Base-by-base conservation (phyloP, 768 basidiomycete species). In the Leccinum arenicola region DNA sequence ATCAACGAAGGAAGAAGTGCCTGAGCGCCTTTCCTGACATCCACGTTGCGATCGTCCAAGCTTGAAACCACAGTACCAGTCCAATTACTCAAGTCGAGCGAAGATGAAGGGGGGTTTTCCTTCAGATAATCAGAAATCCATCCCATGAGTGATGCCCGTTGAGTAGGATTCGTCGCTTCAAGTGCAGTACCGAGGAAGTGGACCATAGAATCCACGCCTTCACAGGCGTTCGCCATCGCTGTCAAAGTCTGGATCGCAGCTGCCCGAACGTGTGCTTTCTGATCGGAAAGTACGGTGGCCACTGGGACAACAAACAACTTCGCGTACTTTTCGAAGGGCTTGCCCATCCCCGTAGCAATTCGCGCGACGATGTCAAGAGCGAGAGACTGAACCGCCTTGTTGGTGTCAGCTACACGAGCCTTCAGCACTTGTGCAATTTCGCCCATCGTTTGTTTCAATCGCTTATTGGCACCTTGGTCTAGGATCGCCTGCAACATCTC, bases 341-440 rank as follows among this genome's bases (percentile, higher is more conserved):
- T 93, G 45, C 94, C 95, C 93, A 99, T 98, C 2, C 94, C 95
- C 2, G 81, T 84, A 7, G 97, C 94, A 62, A 98, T 86, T 33
- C 93, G 89, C 36, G 88, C 82, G 55, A 98, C 86, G 57, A 96
- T 89, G 68, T 96, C 94, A 21, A 99, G 82, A 23, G 96, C 91
- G 50, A 97, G 80, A 14, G 81, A 77, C 73, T 98, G 97, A 35
- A 98, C 95, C 10, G 91, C 85, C 70, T 98, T 93, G 77, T 99
- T 99, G 49, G 91, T 88, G 73, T 99, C 97, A 15, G 82, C 84
- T 25, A 98, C 84, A 63, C 96, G 84, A 12, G 85, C 84, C 73
- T 98, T 98, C 59, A 99, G 78, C 3, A 93, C 85, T 65, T 87
- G 86, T 0, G 86, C 89, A 58, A 99, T 93, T 67, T 99, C 97